Conservation (phyloP, 805 yeast species). For the Hanseniaspora clermontiae region DNA sequence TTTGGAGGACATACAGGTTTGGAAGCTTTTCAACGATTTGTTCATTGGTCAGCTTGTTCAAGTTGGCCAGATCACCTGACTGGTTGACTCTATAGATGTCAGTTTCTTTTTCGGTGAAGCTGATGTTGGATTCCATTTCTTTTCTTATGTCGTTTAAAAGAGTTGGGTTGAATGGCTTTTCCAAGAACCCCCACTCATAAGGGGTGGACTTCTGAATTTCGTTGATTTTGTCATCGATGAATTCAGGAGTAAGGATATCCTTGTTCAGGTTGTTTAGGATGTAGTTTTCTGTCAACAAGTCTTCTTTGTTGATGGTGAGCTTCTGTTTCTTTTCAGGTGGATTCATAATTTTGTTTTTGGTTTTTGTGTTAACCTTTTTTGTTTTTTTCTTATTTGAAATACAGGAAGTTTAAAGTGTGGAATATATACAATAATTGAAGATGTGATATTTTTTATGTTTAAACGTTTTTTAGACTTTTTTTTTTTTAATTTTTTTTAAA, state of each 20-base stretch:
- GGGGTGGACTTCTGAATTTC: constrained; percentile 53
- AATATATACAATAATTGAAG: neutral
- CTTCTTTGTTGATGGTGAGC: constrained; percentile 1
- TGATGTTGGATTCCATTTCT: constrained; percentile 72
- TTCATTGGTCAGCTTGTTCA: constrained; percentile 63
- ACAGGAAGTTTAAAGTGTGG: no score
- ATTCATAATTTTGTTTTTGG: neutral
- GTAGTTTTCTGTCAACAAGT: constrained; percentile 22
- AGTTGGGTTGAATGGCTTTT: constrained; percentile 59
- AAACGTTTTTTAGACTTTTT: no score
- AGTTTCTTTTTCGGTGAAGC: constrained; percentile 89
- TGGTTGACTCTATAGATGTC: constrained; percentile 89
- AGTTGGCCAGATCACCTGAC: constrained; percentile 82
- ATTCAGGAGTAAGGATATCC: constrained; percentile 36
- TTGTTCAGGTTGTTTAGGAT: constrained; percentile 34
- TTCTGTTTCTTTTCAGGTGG: neutral
- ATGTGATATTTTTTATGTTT: no score
- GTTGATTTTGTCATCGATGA: constrained; percentile 30
- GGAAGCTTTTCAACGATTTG: constrained; percentile 64
- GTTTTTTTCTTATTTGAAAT: neutral
- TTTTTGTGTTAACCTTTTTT: neutral
- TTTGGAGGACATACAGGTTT: constrained; percentile 61
- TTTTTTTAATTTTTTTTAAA: no score
- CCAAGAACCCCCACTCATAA: constrained; percentile 80
- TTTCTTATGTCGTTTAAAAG: constrained; percentile 66